Percentiles rank a stretch among this genome's conserved stretches.
These are phyloP conservation scores for Inga oerstediana DNA, from an alignment of 306 rosid species.

Conservation along the genomic window DNA sequence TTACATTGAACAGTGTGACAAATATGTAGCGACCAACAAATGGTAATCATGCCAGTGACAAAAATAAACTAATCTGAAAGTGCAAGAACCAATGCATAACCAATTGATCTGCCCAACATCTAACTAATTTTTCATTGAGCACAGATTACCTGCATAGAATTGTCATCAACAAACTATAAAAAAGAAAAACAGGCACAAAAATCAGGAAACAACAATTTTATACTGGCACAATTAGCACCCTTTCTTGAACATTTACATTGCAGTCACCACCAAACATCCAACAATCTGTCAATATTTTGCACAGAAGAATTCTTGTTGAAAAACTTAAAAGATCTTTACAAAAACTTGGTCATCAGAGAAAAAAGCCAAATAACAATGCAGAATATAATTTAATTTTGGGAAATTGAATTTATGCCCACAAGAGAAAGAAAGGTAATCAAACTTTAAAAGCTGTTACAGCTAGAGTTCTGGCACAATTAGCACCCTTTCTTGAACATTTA, in stretches of 20 bases:
- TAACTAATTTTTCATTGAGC: not conserved
- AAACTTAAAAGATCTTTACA: not conserved
- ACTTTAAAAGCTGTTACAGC: not conserved
- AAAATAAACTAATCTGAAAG: not conserved
- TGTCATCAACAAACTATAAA: not conserved
- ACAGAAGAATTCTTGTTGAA: not conserved
- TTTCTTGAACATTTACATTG: not conserved
- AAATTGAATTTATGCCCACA: not conserved
- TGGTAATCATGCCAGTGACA: constrained; percentile 1
- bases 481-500: not conserved
- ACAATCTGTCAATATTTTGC: not conserved
- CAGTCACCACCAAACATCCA: not conserved
- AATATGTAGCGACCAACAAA: constrained; percentile 1
- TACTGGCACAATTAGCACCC: not conserved
- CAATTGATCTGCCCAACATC: not conserved
- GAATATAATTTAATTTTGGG: not conserved
- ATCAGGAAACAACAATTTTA: not conserved
- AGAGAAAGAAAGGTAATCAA: not conserved
- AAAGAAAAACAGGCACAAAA: not conserved
- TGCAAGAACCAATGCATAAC: not conserved
- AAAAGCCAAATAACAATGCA: not conserved
- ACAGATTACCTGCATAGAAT: not conserved
- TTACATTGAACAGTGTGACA: not conserved
- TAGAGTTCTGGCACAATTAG: not conserved
- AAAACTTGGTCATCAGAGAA: not conserved